Conservation (phyloP, 768 basidiomycete genomes). For the Rubroboletus pulcherrimus region DNA sequence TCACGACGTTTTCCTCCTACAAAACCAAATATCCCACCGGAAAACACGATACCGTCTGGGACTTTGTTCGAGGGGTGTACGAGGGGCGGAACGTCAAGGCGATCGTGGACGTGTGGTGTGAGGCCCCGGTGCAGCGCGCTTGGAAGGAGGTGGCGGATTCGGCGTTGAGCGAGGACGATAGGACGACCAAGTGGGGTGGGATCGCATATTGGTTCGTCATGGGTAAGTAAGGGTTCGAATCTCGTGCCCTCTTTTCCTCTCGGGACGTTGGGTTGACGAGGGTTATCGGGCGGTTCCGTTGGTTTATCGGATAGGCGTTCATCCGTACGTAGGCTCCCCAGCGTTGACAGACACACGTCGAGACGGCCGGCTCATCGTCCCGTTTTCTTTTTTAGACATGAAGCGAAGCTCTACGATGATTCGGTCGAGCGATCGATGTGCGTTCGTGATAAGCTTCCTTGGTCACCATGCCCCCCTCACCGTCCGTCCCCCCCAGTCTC, state of each 20-base stretch:
- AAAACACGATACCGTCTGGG: conserved; percentile 52
- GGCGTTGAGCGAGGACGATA: conserved; percentile 48
- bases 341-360: no score
- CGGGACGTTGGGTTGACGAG: background rate
- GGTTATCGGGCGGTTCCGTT: background rate
- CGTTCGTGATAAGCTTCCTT: conserved; percentile 19
- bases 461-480: background rate
- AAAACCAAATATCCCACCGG: conserved; percentile 57
- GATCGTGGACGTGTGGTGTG: conserved; percentile 88
- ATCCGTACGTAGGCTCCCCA: conserved; percentile 50
- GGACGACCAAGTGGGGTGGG: conserved; percentile 56
- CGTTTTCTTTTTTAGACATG: conserved; percentile 43
- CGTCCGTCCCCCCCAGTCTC: conserved; percentile 37
- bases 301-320: conserved; percentile 48
- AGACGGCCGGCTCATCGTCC: background rate
- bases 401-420: conserved; percentile 66
- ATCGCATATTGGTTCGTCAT: conserved; percentile 82
- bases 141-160: conserved; percentile 78
- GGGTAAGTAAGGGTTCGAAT: conserved; percentile 40
- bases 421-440: conserved; percentile 67
- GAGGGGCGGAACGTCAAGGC: conserved; percentile 52
- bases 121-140: conserved; percentile 57
- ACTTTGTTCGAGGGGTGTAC: conserved; percentile 66
- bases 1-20: conserved; percentile 67
- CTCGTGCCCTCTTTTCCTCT: no score